phyloP scores from a whole-genome alignment of 371 early-diverging fungal genomes.

The Fennellomyces sp. region DNA sequence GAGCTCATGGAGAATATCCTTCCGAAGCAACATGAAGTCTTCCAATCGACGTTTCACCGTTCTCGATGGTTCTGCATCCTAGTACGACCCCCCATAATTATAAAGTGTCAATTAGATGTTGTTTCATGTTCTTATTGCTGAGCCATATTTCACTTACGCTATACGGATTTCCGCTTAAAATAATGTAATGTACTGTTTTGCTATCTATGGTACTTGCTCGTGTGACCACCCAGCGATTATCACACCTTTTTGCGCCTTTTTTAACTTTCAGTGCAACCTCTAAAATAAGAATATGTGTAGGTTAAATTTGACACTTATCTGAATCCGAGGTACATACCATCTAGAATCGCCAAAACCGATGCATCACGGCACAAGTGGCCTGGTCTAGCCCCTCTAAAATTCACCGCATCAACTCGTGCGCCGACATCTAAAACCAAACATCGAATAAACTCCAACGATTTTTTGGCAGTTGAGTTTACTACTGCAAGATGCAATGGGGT shows the following conservation, averaged over 20 bases:
- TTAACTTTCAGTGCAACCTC: slow-evolving; percentile 3
- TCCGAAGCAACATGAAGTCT: slow-evolving; percentile 50
- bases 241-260: background rate
- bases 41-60: slow-evolving; percentile 32
- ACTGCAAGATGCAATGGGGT: slow-evolving; percentile 48
- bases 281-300: background rate
- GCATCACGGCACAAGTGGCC: slow-evolving; percentile 36
- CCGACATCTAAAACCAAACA: slow-evolving; percentile 25
- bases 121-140: background rate
- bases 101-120: no score
- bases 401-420: slow-evolving; percentile 29
- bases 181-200: background rate
- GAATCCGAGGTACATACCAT: slow-evolving; percentile 32
- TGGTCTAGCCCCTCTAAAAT: slow-evolving; percentile 42
- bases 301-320: background rate
- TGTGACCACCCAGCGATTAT: slow-evolving; percentile 5
- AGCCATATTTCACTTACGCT: background rate
- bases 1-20: slow-evolving; percentile 42
- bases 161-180: background rate
- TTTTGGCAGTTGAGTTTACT: background rate
- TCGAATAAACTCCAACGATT: slow-evolving; percentile 6
- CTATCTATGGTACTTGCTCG: slow-evolving; percentile 2
- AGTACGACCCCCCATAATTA: no score
- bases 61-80: background rate
- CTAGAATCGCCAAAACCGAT: slow-evolving; percentile 29